phyloP scores from a whole-genome alignment of 2,329 filamentous ascomycete genomes.

The Magnaporthales sp. region DNA sequence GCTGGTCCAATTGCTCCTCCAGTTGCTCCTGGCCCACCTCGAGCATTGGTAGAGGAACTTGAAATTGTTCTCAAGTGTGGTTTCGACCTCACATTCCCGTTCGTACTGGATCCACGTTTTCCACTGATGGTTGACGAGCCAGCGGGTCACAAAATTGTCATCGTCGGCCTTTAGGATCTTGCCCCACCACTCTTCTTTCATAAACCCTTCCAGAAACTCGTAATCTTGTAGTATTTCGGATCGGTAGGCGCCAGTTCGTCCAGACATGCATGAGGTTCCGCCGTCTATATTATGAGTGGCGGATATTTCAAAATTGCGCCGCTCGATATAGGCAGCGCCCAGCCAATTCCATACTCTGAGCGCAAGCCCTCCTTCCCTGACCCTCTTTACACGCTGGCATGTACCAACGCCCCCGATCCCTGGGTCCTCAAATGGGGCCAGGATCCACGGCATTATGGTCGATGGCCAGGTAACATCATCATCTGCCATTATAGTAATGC shows the following conservation, averaged over 20 bases:
- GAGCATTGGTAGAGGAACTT: slow-evolving; percentile 92
- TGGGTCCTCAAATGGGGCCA: slow-evolving; percentile 82
- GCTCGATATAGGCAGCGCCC: slow-evolving; percentile 83
- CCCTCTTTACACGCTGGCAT: slow-evolving; percentile 75
- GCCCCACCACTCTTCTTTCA: slow-evolving; percentile 80
- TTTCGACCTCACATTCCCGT: slow-evolving; percentile 82
- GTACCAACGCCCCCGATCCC: slow-evolving; percentile 86
- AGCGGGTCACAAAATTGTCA: slow-evolving; percentile 96
- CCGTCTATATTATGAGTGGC: slow-evolving; percentile 93
- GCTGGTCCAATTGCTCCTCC: slow-evolving; percentile 93
- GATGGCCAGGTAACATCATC: slow-evolving; percentile 91
- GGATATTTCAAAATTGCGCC: slow-evolving; percentile 93
- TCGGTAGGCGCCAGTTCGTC: slow-evolving; percentile 85
- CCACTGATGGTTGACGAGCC: slow-evolving; percentile 87
- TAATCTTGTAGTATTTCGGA: slow-evolving; percentile 79
- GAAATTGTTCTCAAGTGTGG: slow-evolving; percentile 78
- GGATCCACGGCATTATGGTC: slow-evolving; percentile 80
- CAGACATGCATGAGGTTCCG: slow-evolving; percentile 93
- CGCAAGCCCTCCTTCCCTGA: slow-evolving; percentile 47
- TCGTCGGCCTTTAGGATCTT: slow-evolving; percentile 93
- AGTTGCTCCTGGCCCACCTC: slow-evolving; percentile 94
- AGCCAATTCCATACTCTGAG: slow-evolving; percentile 78
- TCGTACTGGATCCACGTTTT: slow-evolving; percentile 96
- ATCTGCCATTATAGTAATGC: slow-evolving; percentile 86
- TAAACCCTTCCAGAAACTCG: slow-evolving; percentile 81